phyloP scores from a whole-genome alignment of 192 early-diverging fungal species.

The Podila horticola region DNA sequence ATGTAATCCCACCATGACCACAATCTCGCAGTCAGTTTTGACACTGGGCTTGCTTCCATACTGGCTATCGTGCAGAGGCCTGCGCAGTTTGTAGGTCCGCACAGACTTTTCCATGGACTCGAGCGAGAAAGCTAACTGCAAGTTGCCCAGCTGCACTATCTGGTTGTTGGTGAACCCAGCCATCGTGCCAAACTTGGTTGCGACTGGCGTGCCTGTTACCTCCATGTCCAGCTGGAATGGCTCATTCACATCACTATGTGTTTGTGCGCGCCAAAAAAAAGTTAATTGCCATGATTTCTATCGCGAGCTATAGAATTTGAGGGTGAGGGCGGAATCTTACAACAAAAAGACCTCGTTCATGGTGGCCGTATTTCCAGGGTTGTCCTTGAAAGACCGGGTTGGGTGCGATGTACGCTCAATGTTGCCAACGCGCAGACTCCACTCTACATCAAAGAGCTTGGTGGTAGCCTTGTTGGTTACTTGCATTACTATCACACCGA shows the following conservation, averaged over 20 bases:
- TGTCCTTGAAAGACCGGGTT: constrained; percentile 44
- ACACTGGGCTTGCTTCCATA: constrained; percentile 13
- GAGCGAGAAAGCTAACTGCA: constrained; percentile 8
- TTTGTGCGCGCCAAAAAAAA: background rate
- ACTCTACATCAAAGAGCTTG: constrained; percentile 44
- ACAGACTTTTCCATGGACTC: constrained; percentile 33
- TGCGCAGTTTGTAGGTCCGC: constrained; percentile 33
- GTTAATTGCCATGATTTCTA: background rate
- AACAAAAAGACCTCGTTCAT: constrained; percentile 49
- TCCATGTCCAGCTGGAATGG: constrained; percentile 41
- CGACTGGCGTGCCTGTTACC: constrained; percentile 33
- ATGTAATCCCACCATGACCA: constrained; percentile 46
- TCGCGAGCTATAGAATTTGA: too few relatives aligned
- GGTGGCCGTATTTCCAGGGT: constrained; percentile 41
- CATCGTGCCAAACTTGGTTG: constrained; percentile 42
- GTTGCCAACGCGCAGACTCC: constrained; percentile 28
- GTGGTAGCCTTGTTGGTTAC: constrained; percentile 35
- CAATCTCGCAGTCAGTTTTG: constrained; percentile 41
- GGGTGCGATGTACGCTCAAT: constrained; percentile 39
- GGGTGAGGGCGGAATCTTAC: background rate
- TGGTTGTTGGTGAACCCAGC: constrained; percentile 46
- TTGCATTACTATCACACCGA: constrained; percentile 31
- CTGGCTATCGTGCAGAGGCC: background rate
- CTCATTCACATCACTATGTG: constrained; percentile 30
- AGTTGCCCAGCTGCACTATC: constrained; percentile 22